Conservation (phyloP, 305 asterid species). For the Fraxinus dipetala region DNA sequence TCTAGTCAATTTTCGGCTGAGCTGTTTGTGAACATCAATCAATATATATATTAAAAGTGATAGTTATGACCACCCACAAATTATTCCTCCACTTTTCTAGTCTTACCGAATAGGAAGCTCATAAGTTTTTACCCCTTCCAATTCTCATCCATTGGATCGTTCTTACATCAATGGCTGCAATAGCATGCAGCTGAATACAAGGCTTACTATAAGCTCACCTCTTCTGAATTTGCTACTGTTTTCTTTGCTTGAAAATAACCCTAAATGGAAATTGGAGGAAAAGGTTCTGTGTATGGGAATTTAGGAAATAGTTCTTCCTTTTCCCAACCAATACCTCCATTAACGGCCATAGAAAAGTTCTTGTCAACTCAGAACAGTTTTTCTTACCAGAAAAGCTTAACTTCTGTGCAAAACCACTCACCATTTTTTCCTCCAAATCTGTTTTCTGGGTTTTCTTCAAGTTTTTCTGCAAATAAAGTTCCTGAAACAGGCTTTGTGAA, state of each 20-base stretch:
- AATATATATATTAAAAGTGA: not conserved
- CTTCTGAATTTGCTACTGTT: conserved; percentile 16
- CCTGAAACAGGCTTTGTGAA: conserved; percentile 8
- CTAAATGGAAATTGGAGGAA: conserved; percentile 42
- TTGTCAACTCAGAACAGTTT: conserved; percentile 26
- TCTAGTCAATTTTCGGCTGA: no score
- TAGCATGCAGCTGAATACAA: conserved; percentile 34
- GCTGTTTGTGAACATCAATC: no score
- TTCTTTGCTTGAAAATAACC: conserved; percentile 23
- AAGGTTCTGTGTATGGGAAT: conserved; percentile 19
- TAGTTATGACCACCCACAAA: conserved; percentile 30
- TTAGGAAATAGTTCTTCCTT: conserved; percentile 23
- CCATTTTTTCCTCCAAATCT: not conserved
- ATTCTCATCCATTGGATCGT: conserved; percentile 41
- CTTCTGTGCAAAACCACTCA: not conserved
- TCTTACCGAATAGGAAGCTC: conserved; percentile 25
- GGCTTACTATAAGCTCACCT: conserved; percentile 14
- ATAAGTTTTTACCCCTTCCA: conserved; percentile 26
- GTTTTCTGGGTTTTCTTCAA: not conserved
- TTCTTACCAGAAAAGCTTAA: not conserved
- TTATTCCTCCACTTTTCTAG: conserved; percentile 23
- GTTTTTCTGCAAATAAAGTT: not conserved
- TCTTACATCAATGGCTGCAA: conserved; percentile 33
- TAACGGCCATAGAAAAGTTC: conserved; percentile 33
- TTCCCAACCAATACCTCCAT: conserved; percentile 33